Evolutionary conservation across 2,329 filamentous ascomycete species (phyloP).

Genomic region (Colletotrichum gigasporum): DNA sequence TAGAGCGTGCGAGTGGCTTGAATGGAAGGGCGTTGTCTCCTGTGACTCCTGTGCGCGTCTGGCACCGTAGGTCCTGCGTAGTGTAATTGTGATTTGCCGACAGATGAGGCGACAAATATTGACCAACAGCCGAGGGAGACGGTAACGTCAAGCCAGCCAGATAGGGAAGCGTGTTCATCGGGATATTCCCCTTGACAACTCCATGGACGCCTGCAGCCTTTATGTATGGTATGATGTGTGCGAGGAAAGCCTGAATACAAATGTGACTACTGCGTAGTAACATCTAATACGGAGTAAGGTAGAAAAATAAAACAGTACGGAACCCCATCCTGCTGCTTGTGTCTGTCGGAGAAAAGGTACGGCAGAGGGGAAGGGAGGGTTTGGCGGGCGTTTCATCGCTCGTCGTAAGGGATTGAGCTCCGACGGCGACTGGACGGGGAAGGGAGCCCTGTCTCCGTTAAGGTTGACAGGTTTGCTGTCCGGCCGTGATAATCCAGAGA

Average conservation of each 20-base stretch:
- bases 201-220: background rate
- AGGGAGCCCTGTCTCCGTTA: background rate
- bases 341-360: background rate
- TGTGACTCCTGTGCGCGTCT: no score
- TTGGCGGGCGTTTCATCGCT: conserved; percentile 11
- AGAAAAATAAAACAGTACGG: background rate
- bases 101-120: background rate
- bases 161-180: background rate
- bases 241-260: no score
- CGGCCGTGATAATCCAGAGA: background rate
- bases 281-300: no score
- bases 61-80: no score
- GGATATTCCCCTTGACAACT: background rate
- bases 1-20: background rate
- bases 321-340: background rate
- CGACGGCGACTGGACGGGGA: background rate
- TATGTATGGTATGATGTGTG: background rate
- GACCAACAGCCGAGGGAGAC: background rate
- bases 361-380: background rate
- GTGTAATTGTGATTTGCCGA: background rate
- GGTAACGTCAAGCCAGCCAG: background rate
- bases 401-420: background rate
- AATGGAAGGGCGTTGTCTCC: background rate
- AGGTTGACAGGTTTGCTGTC: background rate
- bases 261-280: no score